Conservation (phyloP, 805 yeast genomes). For the Lipomyces sp. region DNA sequence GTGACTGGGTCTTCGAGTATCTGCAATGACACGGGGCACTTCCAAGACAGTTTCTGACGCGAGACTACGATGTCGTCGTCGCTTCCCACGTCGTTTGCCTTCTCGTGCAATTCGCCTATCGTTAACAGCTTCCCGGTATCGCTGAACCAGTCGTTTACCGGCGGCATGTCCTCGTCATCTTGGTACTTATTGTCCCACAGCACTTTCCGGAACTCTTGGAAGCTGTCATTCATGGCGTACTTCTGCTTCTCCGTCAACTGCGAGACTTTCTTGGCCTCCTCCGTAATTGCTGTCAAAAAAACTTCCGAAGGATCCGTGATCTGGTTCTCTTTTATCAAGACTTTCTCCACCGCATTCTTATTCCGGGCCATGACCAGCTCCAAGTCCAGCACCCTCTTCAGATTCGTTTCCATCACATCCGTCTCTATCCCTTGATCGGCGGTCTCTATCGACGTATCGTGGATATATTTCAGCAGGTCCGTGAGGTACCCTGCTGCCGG, state of each 20-base stretch:
- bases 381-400: not conserved
- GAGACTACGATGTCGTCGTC: conserved; percentile 36
- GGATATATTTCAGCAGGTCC: not conserved
- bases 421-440: not conserved
- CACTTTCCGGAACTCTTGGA: not conserved
- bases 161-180: conserved; percentile 23
- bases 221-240: not conserved
- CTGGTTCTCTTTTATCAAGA: not conserved
- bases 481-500: not conserved
- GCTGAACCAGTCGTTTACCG: conserved; percentile 8
- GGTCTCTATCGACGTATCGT: not conserved
- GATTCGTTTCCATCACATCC: not conserved
- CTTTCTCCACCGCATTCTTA: not conserved
- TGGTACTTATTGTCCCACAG: conserved; percentile 12
- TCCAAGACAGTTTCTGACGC: conserved; percentile 29
- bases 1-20: conserved; percentile 36
- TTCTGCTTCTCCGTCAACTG: conserved; percentile 2
- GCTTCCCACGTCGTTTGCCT: conserved; percentile 13
- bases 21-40: conserved; percentile 35
- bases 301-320: not conserved
- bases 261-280: not conserved
- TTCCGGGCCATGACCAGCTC: not conserved
- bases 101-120: not conserved
- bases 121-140: not conserved
- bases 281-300: not conserved